phyloP scores from a whole-genome alignment of 805 yeast species.

The Nakazawaea peltata region DNA sequence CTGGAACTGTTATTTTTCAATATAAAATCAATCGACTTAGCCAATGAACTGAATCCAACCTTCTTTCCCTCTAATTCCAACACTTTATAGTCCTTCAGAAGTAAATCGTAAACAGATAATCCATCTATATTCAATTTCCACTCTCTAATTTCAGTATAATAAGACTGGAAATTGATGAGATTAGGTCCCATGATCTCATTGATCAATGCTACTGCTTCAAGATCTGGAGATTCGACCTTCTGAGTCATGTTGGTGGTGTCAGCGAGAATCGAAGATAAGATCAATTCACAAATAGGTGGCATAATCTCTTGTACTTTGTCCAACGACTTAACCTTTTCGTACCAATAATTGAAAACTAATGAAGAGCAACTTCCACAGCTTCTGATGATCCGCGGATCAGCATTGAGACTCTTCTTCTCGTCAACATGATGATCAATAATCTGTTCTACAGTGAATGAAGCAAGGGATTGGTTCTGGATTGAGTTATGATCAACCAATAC shows the following conservation, averaged over 20 bases:
- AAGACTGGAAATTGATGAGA: conserved; percentile 14
- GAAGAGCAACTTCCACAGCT: conserved; percentile 75
- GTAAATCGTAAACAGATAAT: conserved; percentile 48
- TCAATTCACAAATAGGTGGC: conserved; percentile 34
- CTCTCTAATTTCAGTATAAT: conserved; percentile 26
- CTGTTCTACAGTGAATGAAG: conserved; percentile 33
- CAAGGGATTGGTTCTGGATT: conserved; percentile 42
- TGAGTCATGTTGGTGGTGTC: conserved; percentile 67
- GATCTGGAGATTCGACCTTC: conserved; percentile 58
- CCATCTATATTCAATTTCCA: conserved; percentile 62
- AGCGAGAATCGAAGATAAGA: conserved; percentile 60
- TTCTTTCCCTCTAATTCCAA: conserved; percentile 33
- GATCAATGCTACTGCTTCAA: conserved; percentile 33
- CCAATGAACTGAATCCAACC: conserved; percentile 75
- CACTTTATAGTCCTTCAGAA: conserved; percentile 80
- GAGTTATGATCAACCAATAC: conserved; percentile 80
- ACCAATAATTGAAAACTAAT: conserved; percentile 61
- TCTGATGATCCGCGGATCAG: conserved; percentile 53
- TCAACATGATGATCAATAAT: conserved; percentile 90
- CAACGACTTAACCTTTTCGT: conserved; percentile 11
- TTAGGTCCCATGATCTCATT: conserved; percentile 12
- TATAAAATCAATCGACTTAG: conserved; percentile 54
- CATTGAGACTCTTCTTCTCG: conserved; percentile 38
- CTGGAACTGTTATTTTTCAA: conserved; percentile 15
- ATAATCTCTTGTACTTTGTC: conserved; percentile 9